These are phyloP conservation scores for Cladosporium cucumerinum DNA, from an alignment of 2,329 filamentous ascomycete species.

Conservation along the genomic window DNA sequence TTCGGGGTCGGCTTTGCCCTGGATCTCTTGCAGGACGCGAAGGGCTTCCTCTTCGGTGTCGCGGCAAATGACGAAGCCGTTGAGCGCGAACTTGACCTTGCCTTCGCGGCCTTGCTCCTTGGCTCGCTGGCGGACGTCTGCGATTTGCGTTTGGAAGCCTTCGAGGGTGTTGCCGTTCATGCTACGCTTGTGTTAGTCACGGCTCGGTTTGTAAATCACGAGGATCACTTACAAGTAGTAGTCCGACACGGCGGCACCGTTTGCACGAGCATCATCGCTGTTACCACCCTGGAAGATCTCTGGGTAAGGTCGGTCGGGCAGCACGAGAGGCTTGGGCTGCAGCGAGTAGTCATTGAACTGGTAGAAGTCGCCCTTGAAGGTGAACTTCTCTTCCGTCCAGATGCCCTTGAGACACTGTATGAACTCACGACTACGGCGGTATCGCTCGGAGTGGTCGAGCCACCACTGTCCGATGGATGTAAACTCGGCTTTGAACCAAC, in stretches of 20 bases:
- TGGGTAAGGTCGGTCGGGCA: constrained; percentile 46
- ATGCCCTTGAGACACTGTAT: constrained; percentile 52
- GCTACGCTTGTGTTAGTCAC: constrained; percentile 13
- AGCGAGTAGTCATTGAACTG: constrained; percentile 52
- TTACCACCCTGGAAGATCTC: constrained; percentile 56
- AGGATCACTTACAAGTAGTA: constrained; percentile 45
- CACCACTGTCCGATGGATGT: constrained; percentile 53
- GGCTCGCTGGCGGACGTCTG: constrained; percentile 48
- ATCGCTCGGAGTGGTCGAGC: constrained; percentile 53
- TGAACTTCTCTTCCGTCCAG: constrained; percentile 52
- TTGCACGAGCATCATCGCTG: constrained; percentile 49
- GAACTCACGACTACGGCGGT: constrained; percentile 50
- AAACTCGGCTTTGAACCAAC: constrained; percentile 55
- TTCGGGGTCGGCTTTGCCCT: constrained; percentile 52
- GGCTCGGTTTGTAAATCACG: too few relatives aligned
- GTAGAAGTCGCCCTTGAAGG: constrained; percentile 52
- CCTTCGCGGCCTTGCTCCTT: constrained; percentile 43
- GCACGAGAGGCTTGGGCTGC: constrained; percentile 48
- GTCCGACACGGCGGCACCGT: constrained; percentile 48
- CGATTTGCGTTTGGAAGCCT: constrained; percentile 50
- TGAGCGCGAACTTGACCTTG: constrained; percentile 50
- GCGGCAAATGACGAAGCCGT: constrained; percentile 50
- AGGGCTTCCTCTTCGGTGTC: constrained; percentile 52
- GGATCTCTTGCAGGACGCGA: constrained; percentile 49
- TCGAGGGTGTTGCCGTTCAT: constrained; percentile 57